Evolutionary conservation across 1,284 basidiomycete species (phyloP), one percentile per base, ranked within the genome.

Genomic region (Ceratobasidium theobromae): DNA sequence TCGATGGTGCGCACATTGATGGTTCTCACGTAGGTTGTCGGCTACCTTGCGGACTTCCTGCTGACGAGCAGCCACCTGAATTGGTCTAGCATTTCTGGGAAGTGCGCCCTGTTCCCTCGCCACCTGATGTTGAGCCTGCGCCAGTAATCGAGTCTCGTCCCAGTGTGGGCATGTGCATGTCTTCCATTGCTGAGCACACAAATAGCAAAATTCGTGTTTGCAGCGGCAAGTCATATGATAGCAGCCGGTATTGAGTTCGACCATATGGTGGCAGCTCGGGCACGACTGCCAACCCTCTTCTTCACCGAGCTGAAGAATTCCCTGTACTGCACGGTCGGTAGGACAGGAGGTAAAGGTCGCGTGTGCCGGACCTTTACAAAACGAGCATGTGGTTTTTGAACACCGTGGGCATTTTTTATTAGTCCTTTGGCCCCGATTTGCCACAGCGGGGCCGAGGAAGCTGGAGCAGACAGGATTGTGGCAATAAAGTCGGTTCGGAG

Each of bases 401-500:
- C 84, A 86, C 6, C 18, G 9, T 6, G 6, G 5, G 43, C 43
- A 45, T 11, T 14, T 21, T 6, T 14, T 45, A 21, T 45, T 21
- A 21, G 18, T 45, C 18, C 18, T 45, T 11, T 45, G 6, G 9
- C 43, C 6, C 18, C 18, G 9, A 5, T 8, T 21, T 3, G 21
- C 18, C 1, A 6, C 1, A 30, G 71, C 69, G 0, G 62, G 27
- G 0, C 83, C 84, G 21, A 86, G 75, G 74, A 86, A 86, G 0
- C 74, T 67, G 2, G 82, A 83, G 70, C 85, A 86, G 69, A 77
- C 30, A 71, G 75, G 46, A 35, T 74, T 75, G 16, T 73, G 72
- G 68, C 81, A 82, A 65, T 82, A 82, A 16, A 82, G 75, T 9
- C 80, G 75, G 32, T 76, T 75, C 6, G 73, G 69, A 1, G 78